Base-by-base conservation (phyloP, 2,329 filamentous ascomycete species). In the Xylaria sp. region DNA sequence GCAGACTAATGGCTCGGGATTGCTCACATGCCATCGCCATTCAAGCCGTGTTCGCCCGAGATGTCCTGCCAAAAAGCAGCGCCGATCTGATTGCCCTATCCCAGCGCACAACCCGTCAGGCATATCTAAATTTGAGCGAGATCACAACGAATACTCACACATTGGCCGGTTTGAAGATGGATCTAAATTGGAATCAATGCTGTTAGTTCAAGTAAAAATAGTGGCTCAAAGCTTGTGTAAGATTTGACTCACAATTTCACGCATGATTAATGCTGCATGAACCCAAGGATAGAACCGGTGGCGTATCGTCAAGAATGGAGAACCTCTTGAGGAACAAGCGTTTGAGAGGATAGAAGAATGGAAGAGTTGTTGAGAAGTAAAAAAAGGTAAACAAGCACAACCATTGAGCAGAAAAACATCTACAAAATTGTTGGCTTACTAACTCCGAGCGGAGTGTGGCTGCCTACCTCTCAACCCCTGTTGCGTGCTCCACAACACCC, bases 131-230 rank as follows among this genome's bases (percentile, higher is more conserved):
- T 42, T 61, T 55, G 55, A 12, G 71, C 69, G 60, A 59, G 64
- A 75, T 76, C 65, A 70, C 69, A 62, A 70, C 74, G 63, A 47
- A 64, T 11, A 89, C 90, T 86, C 90, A 98, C 95, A 88, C 96
- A 98, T 91, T 99, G 96, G 85, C 96, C 96, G 89, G 96, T 99
- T 88, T 99, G 96, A 79, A 99, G 94, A 86, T 99, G 96, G 86
- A 98, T 95, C 95, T 98, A 81, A 2, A 50, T 14, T 58, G 5
- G n/a, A 32, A 50, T 14, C 24, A 45, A 62, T n/a, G 17, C 30
- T 30, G 56, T 71, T 69, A 71, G 69, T 63, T 12, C 39, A 14
- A 71, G 56, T 56, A 64, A 57, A 55, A 58, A 39, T 54, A 45
- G 59, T 34, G 56, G 32, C 9, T 17, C 24, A 27, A 50, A 61